Conservation (phyloP, 768 basidiomycete species). For the Naganishia kalamii region DNA sequence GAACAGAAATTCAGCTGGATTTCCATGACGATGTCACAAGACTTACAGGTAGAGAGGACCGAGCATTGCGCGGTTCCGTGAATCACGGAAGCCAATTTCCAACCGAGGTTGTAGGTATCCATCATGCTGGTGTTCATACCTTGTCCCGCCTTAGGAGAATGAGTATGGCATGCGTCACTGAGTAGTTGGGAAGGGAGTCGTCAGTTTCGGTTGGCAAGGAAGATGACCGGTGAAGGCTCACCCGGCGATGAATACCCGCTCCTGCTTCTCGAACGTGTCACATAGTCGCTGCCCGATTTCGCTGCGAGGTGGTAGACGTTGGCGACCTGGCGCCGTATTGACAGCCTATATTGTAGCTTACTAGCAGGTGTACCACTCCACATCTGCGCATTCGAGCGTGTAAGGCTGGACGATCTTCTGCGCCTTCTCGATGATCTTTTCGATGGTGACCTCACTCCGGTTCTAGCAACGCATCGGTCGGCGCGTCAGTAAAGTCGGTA, state of each 20-base stretch:
- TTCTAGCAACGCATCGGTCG: neutral
- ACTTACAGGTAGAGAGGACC: conserved; percentile 4
- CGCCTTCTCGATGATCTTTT: conserved; percentile 26
- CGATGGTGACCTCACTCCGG: conserved; percentile 22
- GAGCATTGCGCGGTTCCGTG: conserved; percentile 54
- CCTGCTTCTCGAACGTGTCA: conserved; percentile 18
- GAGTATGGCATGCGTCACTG: conserved; percentile 32
- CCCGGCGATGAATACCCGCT: conserved; percentile 33
- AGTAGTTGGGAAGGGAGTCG: neutral
- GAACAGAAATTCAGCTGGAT: neutral
- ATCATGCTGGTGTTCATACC: conserved; percentile 44
- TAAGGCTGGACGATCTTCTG: conserved; percentile 28
- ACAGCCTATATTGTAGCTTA: neutral
- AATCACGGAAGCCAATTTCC: conserved; percentile 60
- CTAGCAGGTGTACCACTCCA: conserved; percentile 35
- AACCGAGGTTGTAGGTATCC: conserved; percentile 67
- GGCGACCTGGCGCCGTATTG: neutral
- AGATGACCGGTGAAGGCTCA: neutral
- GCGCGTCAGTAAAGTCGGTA: neutral
- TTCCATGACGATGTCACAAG: neutral
- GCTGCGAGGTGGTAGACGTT: neutral
- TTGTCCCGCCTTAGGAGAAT: conserved; percentile 29
- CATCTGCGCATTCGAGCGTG: conserved; percentile 27
- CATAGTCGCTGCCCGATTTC: conserved; percentile 32
- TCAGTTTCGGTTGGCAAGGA: neutral